Evolutionary conservation across 2,329 filamentous ascomycete genomes (phyloP).

Genomic region (Colletotrichum sublineola): DNA sequence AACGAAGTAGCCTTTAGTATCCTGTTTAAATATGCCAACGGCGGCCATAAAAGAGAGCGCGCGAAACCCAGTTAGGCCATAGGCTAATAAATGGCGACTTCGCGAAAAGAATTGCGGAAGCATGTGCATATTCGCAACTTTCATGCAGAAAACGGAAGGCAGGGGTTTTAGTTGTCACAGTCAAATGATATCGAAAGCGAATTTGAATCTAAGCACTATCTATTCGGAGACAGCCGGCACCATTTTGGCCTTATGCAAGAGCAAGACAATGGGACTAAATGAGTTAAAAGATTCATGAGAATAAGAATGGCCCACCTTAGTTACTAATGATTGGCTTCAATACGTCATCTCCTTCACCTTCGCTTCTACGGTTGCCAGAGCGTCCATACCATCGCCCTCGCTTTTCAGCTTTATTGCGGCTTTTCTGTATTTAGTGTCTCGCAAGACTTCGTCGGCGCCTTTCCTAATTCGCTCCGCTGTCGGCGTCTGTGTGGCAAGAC

Average conservation of each 20-base stretch:
- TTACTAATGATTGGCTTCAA: not conserved
- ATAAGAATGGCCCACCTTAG: accelerated
- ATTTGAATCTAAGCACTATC: not conserved
- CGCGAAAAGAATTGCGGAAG: no score
- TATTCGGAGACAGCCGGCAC: not conserved
- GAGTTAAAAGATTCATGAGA: not conserved
- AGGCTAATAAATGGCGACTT: no score
- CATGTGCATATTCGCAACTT: not conserved
- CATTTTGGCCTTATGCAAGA: not conserved
- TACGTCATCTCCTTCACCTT: slow-evolving; percentile 19
- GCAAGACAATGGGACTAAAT: not conserved
- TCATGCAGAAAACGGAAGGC: not conserved
- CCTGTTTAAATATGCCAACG: no score
- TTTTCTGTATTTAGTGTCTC: slow-evolving; percentile 32
- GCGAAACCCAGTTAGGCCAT: no score
- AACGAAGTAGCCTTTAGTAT: no score
- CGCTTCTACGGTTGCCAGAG: slow-evolving; percentile 15
- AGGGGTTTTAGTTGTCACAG: not conserved
- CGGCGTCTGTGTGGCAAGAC: slow-evolving; percentile 55
- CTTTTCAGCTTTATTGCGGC: slow-evolving; percentile 28
- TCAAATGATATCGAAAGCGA: not conserved
- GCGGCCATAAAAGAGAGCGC: no score
- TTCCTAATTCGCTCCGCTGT: slow-evolving; percentile 40
- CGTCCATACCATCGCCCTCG: slow-evolving; percentile 20
- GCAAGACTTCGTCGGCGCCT: slow-evolving; percentile 16